Evolutionary conservation across 495 filamentous ascomycete genomes (phyloP).

Genomic region (Xylaria bambusicola): DNA sequence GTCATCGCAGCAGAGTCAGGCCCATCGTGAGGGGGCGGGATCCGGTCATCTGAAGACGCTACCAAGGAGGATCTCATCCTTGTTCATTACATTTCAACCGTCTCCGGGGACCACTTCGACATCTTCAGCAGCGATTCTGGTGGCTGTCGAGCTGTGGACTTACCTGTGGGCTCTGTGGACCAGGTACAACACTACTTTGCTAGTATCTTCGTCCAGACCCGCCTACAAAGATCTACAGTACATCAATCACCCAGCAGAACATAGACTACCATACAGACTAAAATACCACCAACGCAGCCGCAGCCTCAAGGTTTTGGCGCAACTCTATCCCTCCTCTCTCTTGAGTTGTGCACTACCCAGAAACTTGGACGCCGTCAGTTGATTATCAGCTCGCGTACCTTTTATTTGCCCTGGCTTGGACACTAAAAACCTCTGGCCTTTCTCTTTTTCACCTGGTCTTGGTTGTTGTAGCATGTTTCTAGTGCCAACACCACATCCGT

Average conservation of each 20-base stretch:
- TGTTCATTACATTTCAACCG: slow-evolving; percentile 13
- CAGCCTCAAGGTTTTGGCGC: slow-evolving; percentile 33
- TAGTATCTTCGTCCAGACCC: slow-evolving; percentile 23
- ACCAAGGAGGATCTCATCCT: slow-evolving; percentile 20
- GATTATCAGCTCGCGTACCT: slow-evolving; percentile 24
- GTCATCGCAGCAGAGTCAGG: slow-evolving; percentile 17
- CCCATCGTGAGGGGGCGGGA: slow-evolving; percentile 15
- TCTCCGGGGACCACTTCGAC: slow-evolving; percentile 22
- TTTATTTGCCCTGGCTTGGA: slow-evolving; percentile 30
- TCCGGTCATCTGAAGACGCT: slow-evolving; percentile 3
- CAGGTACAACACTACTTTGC: slow-evolving; percentile 26
- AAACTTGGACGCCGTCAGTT: slow-evolving; percentile 32
- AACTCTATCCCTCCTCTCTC: slow-evolving; percentile 32
- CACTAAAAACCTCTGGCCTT: slow-evolving; percentile 34
- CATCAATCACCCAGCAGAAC: slow-evolving; percentile 25
- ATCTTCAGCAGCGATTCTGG: slow-evolving; percentile 26
- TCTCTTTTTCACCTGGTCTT: slow-evolving; percentile 24
- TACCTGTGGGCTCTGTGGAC: slow-evolving; percentile 22
- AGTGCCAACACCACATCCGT: slow-evolving; percentile 37
- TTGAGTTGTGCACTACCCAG: slow-evolving; percentile 28
- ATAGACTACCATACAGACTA: slow-evolving; percentile 37
- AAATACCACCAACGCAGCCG: slow-evolving; percentile 37
- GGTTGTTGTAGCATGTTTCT: slow-evolving; percentile 46
- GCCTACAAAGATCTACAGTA: slow-evolving; percentile 26
- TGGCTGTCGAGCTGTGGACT: slow-evolving; percentile 25